A percentile compares a stretch with the other conserved stretches of the same genome.
Evolutionary conservation across 2,329 filamentous ascomycete species (phyloP).

Genomic region (Albifimbria verrucaria): DNA sequence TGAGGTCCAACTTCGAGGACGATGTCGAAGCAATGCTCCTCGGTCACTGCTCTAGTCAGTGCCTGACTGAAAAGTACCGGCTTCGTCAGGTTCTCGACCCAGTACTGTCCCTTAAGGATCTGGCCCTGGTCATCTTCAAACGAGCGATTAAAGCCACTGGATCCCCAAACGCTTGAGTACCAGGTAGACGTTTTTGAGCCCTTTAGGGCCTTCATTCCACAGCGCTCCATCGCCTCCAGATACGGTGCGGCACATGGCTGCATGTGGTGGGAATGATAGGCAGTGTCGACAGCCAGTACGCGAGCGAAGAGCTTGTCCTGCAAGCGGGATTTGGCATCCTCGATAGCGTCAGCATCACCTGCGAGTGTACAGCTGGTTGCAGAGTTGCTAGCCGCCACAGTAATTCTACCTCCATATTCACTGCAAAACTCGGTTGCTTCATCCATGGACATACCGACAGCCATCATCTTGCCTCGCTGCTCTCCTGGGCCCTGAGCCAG

Average conservation of each 20-base stretch:
- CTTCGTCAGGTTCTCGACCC: constrained; percentile 25
- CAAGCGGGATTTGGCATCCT: constrained; percentile 21
- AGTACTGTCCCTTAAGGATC: constrained; percentile 20
- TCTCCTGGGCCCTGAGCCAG: too few species aligned
- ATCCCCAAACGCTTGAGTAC: constrained; percentile 28
- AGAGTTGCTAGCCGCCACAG: constrained; percentile 35
- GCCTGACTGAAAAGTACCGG: constrained; percentile 22
- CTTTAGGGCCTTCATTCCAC: constrained; percentile 9
- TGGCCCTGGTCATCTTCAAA: constrained; percentile 10
- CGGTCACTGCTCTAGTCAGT: constrained; percentile 2
- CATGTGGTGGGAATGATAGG: constrained; percentile 40
- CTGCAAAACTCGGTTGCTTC: constrained; percentile 20
- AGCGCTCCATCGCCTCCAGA: constrained; percentile 11
- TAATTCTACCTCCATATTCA: constrained; percentile 18
- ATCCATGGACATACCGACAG: constrained; percentile 30
- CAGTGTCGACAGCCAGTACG: constrained; percentile 32
- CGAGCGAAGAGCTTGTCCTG: constrained; percentile 27
- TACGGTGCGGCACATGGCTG: constrained; percentile 20
- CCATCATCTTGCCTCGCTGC: constrained; percentile 33
- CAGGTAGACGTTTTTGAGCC: constrained; percentile 5
- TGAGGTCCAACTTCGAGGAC: constrained; percentile 25
- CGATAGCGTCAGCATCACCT: constrained; percentile 23
- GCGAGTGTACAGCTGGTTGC: constrained; percentile 31
- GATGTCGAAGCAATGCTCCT: constrained; percentile 12
- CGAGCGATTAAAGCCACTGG: too few species aligned